Conservation (phyloP, 805 yeast genomes). For the Ogataea dorogensis region DNA sequence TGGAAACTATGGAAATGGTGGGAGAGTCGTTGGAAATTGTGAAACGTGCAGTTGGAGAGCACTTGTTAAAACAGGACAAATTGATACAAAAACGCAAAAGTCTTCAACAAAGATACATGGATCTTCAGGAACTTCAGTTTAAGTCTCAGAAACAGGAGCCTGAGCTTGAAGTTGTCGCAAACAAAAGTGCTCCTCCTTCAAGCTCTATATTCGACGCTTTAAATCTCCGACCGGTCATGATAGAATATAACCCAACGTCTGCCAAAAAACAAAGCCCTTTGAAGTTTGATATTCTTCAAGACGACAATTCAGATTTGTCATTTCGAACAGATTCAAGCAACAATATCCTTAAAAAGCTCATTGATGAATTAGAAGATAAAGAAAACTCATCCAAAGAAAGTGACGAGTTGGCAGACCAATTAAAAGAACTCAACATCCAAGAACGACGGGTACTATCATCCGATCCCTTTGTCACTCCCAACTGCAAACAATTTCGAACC, state of each 20-base stretch:
- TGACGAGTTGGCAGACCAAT: not conserved
- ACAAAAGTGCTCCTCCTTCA: not conserved
- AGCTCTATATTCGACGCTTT: slow-evolving; percentile 23
- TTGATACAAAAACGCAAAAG: slow-evolving; percentile 6
- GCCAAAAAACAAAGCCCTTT: slow-evolving; percentile 20
- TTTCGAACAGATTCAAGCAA: slow-evolving; percentile 15
- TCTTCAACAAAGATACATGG: not conserved
- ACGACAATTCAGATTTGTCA: slow-evolving; percentile 6
- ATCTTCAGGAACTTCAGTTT: not conserved
- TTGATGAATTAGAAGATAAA: slow-evolving; percentile 34
- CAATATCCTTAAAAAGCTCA: slow-evolving; percentile 30
- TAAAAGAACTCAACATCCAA: slow-evolving; percentile 2
- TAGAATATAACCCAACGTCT: slow-evolving; percentile 30
- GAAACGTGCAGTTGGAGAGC: slow-evolving; percentile 24
- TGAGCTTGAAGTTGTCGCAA: not conserved
- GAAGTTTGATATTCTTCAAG: slow-evolving; percentile 16
- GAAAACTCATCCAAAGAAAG: slow-evolving; percentile 15
- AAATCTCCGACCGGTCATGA: slow-evolving; percentile 26
- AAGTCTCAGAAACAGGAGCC: slow-evolving; percentile 1
- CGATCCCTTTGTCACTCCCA: slow-evolving; percentile 35
- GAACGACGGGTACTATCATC: slow-evolving; percentile 9
- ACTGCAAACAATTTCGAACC: slow-evolving; percentile 17
- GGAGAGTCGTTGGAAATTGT: slow-evolving; percentile 21
- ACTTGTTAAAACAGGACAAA: slow-evolving; percentile 13
- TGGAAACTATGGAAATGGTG: slow-evolving; percentile 7